These are phyloP conservation scores for Pseudevernia furfuracea DNA, from an alignment of 495 filamentous ascomycete genomes.

Conservation along the genomic window DNA sequence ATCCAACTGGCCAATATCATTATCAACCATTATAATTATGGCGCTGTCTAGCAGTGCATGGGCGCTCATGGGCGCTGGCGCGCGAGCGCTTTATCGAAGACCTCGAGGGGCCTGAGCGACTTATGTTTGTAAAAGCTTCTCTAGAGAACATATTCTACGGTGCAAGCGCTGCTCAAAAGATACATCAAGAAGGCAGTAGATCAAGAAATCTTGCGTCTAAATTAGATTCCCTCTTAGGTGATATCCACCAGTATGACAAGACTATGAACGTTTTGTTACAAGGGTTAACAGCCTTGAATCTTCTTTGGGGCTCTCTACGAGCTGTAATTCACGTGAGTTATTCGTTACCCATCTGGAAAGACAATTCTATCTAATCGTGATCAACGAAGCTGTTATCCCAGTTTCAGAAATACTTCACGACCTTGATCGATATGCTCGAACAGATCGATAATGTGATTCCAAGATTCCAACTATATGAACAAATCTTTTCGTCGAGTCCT, in stretches of 20 bases:
- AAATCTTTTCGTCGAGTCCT: not conserved
- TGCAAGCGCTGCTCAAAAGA: slow-evolving; percentile 1
- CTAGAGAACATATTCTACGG: slow-evolving; percentile 3
- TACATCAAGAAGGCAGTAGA: not conserved
- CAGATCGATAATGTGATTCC: not conserved
- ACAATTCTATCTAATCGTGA: not conserved
- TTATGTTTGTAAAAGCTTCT: slow-evolving; percentile 4
- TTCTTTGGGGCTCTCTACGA: not conserved
- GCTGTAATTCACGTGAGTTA: not conserved
- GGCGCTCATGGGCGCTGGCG: not conserved
- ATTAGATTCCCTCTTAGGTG: not conserved
- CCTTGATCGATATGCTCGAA: not conserved
- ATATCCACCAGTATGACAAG: not conserved
- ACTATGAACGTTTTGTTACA: not conserved
- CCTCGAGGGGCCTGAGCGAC: not conserved
- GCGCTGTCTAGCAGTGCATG: not conserved
- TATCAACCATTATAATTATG: not conserved
- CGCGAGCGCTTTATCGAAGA: slow-evolving; percentile 8
- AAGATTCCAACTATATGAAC: not conserved
- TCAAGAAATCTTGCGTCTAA: not conserved
- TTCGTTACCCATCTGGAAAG: not conserved
- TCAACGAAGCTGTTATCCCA: not conserved
- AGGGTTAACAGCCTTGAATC: not conserved
- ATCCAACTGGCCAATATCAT: not conserved
- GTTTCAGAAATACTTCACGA: not conserved